phyloP scores from a whole-genome alignment of 2,329 filamentous ascomycete species.

The Trichoderma arundinaceum region DNA sequence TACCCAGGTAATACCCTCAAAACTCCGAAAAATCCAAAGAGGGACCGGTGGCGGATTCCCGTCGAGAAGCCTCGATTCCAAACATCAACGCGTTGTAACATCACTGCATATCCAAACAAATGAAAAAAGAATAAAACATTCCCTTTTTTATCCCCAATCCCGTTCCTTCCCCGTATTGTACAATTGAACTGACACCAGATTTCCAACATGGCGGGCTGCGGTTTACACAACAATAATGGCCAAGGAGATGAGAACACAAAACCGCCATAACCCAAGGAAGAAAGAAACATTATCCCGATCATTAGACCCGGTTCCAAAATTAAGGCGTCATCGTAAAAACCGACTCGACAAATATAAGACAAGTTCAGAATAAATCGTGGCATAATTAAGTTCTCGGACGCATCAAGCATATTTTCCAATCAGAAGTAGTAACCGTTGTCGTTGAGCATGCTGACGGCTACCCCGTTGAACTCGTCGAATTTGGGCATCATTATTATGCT shows the following conservation, averaged over 20 bases:
- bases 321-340: conserved; percentile 25
- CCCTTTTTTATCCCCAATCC: conserved; percentile 29
- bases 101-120: conserved; percentile 28
- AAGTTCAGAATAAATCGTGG: conserved; percentile 12
- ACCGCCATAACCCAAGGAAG: conserved; percentile 13
- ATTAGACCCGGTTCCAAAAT: conserved; percentile 26
- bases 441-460: conserved; percentile 57
- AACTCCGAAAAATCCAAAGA: conserved; percentile 31
- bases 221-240: conserved; percentile 13
- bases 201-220: conserved; percentile 27
- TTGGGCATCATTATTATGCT: conserved; percentile 58
- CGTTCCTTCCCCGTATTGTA: conserved; percentile 31
- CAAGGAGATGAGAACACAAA: conserved; percentile 10
- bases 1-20: conserved; percentile 33
- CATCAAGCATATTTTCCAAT: conserved; percentile 42
- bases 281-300: conserved; percentile 30
- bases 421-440: conserved; percentile 61
- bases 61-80: conserved; percentile 23
- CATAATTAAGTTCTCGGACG: conserved; percentile 10
- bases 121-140: conserved; percentile 10
- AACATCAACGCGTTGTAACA: conserved; percentile 23
- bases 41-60: conserved; percentile 14
- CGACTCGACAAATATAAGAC: conserved; percentile 25
- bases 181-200: conserved; percentile 30
- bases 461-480: conserved; percentile 61